Evolutionary conservation across 1,139 yeast genomes (phyloP), one percentile per base, ranked within the genome.

Genomic region (Debaryomycetaceae sp.): DNA sequence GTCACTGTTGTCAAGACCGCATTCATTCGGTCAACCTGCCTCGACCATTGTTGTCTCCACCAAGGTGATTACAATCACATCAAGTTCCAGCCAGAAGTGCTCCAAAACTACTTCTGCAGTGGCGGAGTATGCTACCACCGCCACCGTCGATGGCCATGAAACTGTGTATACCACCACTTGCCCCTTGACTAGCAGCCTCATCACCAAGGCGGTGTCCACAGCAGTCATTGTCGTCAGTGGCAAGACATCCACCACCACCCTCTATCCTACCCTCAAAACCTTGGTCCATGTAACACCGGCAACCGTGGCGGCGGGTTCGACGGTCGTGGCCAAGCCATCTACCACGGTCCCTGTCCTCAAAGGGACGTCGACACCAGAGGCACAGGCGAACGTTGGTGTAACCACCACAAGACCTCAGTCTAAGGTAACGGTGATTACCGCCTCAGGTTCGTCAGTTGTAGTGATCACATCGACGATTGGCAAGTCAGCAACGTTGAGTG

Each of bases 41-140:
- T n/a, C n/a, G n/a, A n/a, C n/a, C n/a, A n/a, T n/a, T n/a, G 43
- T 51, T 25, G 41, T 45, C 27, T 31, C 48, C 31, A 63, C 66
- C 41, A 58, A 71, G 37, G 17, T 65, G 40, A 57, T 65, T 37
- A 71, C 78, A 49, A 58, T 71, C 56, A 71, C 77, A 38, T 60
- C 69, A 33, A 73, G 80, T 57, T 46, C 53, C 27, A 49, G 58
- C 46, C 35, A 58, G 51, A 46, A 42, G 34, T 65, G 70, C 48
- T 31, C 45, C 27, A 44, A 43, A 25, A 44, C 60, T 25, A 44
- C 54, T 13, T 60, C 54, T 34, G 49, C 65, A 32, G 63, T 59
- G 34, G 52, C 63, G 30, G 40, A 42, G 29, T 29, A 42, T 25
- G 44, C 43, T 23, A 48, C 58, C 39, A 53, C 58, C 31, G 51